Evolutionary conservation across 225 moss, liverwort and hornwort genomes (phyloP).

Genomic region (Bryum argenteum): DNA sequence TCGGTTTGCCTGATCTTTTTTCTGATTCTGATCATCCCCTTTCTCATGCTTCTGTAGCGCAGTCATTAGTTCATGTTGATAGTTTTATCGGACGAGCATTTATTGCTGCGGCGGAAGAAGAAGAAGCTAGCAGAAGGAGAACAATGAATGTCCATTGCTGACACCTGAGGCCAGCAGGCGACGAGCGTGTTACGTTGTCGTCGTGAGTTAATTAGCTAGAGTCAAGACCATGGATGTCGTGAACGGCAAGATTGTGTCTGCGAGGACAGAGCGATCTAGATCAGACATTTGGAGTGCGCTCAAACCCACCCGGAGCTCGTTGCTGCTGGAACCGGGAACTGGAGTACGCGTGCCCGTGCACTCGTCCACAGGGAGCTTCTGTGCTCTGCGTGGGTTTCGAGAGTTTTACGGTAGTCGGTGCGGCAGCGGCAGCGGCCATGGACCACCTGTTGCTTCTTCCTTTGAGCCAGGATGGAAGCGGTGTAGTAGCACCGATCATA

Average conservation of each 20-base stretch:
- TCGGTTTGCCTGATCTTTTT: no score
- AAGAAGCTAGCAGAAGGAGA: no score
- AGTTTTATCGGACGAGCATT: no score
- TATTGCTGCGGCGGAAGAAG: no score
- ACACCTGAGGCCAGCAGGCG: no score
- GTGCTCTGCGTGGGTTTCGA: background rate
- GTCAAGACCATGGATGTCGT: conserved; percentile 36
- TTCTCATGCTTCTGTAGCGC: no score
- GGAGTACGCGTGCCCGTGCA: no score
- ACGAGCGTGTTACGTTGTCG: no score
- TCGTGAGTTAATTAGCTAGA: no score
- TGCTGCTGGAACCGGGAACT: background rate
- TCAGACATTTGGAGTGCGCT: conserved; percentile 27
- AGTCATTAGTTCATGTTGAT: no score
- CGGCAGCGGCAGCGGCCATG: background rate
- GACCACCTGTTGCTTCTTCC: background rate
- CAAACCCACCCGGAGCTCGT: conserved; percentile 19
- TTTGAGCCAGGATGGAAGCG: conserved; percentile 4
- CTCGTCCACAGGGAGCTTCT: conserved; percentile 5
- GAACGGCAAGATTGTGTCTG: conserved; percentile 34
- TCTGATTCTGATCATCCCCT: no score
- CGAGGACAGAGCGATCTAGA: conserved; percentile 27
- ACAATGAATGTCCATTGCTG: no score
- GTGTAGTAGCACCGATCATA: background rate
- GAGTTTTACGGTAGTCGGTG: background rate